phyloP scores from a whole-genome alignment of 192 early-diverging fungal genomes.

The Backusella parvicylindrica region DNA sequence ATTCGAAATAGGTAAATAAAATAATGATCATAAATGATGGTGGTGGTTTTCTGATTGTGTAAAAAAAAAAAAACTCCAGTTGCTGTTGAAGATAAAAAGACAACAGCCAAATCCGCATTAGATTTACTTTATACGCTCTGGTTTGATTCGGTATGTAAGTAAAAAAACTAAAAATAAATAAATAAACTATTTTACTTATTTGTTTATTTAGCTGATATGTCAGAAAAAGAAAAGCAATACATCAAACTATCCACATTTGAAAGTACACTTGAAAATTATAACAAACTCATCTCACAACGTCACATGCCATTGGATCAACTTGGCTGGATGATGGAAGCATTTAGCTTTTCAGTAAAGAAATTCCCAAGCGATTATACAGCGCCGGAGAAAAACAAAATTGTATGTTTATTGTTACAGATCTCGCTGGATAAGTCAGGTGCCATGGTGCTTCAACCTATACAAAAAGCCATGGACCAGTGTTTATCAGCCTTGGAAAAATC shows the following conservation, averaged over 20 bases:
- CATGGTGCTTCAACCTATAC: not conserved
- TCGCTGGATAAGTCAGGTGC: not conserved
- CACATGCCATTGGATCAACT: not conserved
- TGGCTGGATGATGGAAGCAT: slow-evolving; percentile 9
- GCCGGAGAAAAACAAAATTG: not conserved
- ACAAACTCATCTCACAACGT: not conserved
- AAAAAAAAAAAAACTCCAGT: too few species aligned
- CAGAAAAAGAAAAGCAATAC: not conserved
- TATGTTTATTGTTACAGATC: not conserved
- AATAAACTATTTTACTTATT: not conserved
- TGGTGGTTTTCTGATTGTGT: too few species aligned
- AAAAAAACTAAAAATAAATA: not conserved
- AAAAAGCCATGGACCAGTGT: not conserved
- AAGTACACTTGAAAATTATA: not conserved
- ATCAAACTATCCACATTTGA: not conserved
- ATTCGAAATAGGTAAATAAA: slow-evolving; percentile 9
- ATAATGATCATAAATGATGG: too few species aligned
- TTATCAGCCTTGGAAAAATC: not conserved
- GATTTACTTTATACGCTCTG: not conserved
- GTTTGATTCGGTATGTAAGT: not conserved
- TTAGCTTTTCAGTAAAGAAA: not conserved
- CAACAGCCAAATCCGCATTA: not conserved
- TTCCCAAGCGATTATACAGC: not conserved
- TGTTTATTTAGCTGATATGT: not conserved
- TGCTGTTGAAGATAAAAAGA: not conserved